Conservation (phyloP, 495 filamentous ascomycete species). For the Annulohypoxylon nitens region DNA sequence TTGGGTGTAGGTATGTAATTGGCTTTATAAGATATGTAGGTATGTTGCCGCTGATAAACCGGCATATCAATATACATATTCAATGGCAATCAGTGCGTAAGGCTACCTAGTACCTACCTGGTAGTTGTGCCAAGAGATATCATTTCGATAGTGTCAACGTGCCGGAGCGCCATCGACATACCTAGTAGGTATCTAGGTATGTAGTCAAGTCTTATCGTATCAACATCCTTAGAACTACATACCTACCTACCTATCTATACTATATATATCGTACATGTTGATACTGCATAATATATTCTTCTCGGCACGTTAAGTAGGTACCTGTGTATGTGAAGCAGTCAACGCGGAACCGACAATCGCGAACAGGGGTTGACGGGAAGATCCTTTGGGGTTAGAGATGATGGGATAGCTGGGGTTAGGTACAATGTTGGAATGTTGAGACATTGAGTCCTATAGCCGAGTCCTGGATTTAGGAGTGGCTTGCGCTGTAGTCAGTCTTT, state of each 20-base stretch:
- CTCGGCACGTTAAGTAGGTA: background rate
- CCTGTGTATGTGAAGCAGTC: slow-evolving; percentile 9
- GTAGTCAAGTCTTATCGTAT: no score
- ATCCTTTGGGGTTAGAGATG: background rate
- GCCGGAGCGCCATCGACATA: background rate
- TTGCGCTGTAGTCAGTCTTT: background rate
- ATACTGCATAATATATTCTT: no score
- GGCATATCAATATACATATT: slow-evolving; percentile 21
- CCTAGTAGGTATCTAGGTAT: background rate
- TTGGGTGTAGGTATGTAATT: slow-evolving; percentile 14
- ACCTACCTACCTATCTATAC: background rate
- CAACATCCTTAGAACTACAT: no score
- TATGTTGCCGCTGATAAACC: slow-evolving; percentile 27
- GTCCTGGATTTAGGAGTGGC: background rate
- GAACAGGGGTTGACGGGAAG: slow-evolving; percentile 3
- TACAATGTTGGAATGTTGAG: background rate
- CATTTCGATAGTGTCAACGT: slow-evolving; percentile 23
- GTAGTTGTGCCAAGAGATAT: slow-evolving; percentile 37
- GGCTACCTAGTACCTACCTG: slow-evolving; percentile 4
- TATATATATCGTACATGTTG: background rate
- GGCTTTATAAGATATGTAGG: slow-evolving; percentile 1
- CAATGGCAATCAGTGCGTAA: slow-evolving; percentile 11
- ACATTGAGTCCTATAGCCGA: no score
- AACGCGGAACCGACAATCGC: background rate
- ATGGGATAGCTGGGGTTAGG: background rate